Conservation (phyloP, 441 rosid genomes). For the Viola pubescens region DNA sequence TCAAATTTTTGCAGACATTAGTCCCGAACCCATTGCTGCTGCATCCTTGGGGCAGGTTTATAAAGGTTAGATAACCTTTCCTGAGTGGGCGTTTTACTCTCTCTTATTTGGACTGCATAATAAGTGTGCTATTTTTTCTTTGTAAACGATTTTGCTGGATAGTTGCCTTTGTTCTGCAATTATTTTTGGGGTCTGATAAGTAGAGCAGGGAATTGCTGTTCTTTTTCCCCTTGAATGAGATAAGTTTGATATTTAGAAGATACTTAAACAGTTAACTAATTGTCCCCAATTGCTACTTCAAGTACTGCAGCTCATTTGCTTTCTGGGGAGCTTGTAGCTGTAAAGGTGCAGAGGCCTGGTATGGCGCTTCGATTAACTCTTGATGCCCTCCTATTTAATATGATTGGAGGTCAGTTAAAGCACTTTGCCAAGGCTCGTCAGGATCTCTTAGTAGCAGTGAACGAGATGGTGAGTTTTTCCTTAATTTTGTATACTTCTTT, state of each 20-base stretch:
- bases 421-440: conserved; percentile 92
- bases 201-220: too few species aligned
- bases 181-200: too few species aligned
- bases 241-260: conserved; percentile 3
- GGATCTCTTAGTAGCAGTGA: conserved; percentile 91
- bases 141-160: too few species aligned
- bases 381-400: conserved; percentile 84
- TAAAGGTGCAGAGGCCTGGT: conserved; percentile 98
- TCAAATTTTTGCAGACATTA: conserved; percentile 75
- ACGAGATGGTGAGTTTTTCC: conserved; percentile 71
- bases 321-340: conserved; percentile 98
- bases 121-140: too few species aligned
- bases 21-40: conserved; percentile 87
- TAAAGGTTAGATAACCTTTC: conserved; percentile 63
- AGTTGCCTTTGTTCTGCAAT: too few species aligned
- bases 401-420: conserved; percentile 94
- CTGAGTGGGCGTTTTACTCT: conserved; percentile 8
- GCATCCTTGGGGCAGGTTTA: conserved; percentile 98
- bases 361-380: conserved; percentile 72
- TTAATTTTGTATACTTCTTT: conserved; percentile 10
- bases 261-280: conserved; percentile 21
- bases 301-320: conserved; percentile 91
- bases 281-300: conserved; percentile 29
- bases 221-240: not conserved
- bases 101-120: not conserved